Evolutionary conservation across 1,139 yeast genomes (phyloP).

Genomic region (Dujonia santamariae): DNA sequence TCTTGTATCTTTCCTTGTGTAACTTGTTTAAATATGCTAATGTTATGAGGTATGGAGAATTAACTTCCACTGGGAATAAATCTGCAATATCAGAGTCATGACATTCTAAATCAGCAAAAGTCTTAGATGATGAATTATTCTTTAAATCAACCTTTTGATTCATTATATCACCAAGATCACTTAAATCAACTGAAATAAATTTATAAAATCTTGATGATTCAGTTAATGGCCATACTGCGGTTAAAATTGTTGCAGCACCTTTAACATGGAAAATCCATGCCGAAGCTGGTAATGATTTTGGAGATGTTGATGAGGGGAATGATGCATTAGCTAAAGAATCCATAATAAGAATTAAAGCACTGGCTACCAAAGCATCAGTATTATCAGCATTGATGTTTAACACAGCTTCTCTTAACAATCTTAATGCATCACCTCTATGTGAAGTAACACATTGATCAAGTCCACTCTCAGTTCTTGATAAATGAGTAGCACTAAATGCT

Average conservation of each 20-base stretch:
- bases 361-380: constrained; percentile 90
- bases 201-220: constrained; percentile 72
- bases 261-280: constrained; percentile 98
- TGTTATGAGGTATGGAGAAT: constrained; percentile 83
- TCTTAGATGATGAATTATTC: constrained; percentile 20
- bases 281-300: constrained; percentile 76
- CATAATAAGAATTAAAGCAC: constrained; percentile 84
- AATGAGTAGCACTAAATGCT: constrained; percentile 89
- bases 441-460: constrained; percentile 80
- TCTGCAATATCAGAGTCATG: constrained; percentile 85
- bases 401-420: constrained; percentile 80
- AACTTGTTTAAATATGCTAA: constrained; percentile 83
- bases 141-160: constrained; percentile 42
- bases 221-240: constrained; percentile 93
- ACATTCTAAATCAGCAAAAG: constrained; percentile 59
- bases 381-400: constrained; percentile 77
- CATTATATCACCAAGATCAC: constrained; percentile 79
- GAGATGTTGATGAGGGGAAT: constrained; percentile 58
- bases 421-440: constrained; percentile 83
- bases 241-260: constrained; percentile 91
- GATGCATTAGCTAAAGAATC: constrained; percentile 94
- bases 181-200: constrained; percentile 74
- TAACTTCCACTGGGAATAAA: constrained; percentile 77
- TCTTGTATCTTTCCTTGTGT: constrained; percentile 75
- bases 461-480: constrained; percentile 73